Evolutionary conservation across 164 flowering plant species (phyloP), one percentile per base, ranked within the genome.

Genomic region (Liriodendron chinense): DNA sequence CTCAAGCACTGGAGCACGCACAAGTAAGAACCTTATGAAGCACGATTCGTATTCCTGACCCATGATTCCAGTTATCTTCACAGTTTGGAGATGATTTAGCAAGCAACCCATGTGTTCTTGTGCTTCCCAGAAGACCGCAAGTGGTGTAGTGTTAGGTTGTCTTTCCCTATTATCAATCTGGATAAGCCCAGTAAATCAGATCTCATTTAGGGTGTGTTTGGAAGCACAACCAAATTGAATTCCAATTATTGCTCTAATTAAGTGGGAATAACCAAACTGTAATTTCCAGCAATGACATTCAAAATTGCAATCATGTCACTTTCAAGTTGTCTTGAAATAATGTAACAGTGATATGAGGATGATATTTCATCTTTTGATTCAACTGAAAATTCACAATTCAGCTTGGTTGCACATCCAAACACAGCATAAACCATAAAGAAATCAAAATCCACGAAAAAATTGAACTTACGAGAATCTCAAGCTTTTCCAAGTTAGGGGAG

Each of bases 21-120:
- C 80, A 25, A 90, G 89, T 77, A 90, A n/a, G 72, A 86, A 86
- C 56, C 68, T 78, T 67, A 90, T 85, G 74, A 87, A 88, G 16
- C 77, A 80, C 47, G 86, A 74, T 69, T 88, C 89, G 3, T 76
- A 75, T 76, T 57, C 69, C 0, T 20, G 22, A 23, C 87, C 86
- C 59, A 69, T 75, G 6, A 85, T 85, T 26, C 83, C 86, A 66
- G 26, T 74, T 14, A 90, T 74, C 65, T 78, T 84, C 23, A 84
- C 86, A 18, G 73, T 25, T 70, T 74, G 78, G 68, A 90, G 81
- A 16, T 83, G 82, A 65, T 78, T 43, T 24, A 87, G 82, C 1
- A 62, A 64, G 57, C 79, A 73, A 64, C 70, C 76, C 76, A 79
- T 72, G 2, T 69, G 28, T n/a, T 80, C 71, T 47, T 77, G 79